Evolutionary conservation across 73 alveolate genomes (phyloP).

Genomic region (Paramecium primaurelia): DNA sequence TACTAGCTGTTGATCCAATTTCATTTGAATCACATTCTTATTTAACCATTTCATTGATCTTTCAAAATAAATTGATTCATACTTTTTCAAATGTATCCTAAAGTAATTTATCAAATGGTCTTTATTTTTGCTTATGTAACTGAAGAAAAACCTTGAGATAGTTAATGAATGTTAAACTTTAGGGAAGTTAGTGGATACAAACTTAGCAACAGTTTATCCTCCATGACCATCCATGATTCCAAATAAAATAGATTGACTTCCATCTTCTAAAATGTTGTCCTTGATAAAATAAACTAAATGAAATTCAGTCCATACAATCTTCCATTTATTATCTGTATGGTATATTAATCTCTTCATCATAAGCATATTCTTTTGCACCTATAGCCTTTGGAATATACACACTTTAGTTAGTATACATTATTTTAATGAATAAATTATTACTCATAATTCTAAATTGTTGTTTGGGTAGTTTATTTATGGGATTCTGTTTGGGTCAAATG

Average conservation of each 20-base stretch:
- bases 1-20: slow-evolving; percentile 78
- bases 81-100: slow-evolving; percentile 1
- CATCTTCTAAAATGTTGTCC: slow-evolving; percentile 60
- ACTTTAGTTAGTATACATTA: neutral
- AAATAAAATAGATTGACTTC: slow-evolving; percentile 54
- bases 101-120: neutral
- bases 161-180: slow-evolving; percentile 18
- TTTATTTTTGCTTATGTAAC: neutral
- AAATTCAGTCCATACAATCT: slow-evolving; percentile 42
- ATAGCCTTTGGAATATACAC: slow-evolving; percentile 59
- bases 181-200: slow-evolving; percentile 50
- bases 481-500: slow-evolving; percentile 18
- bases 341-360: slow-evolving; percentile 54
- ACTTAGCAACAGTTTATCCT: slow-evolving; percentile 50
- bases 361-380: slow-evolving; percentile 64
- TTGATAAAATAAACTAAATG: slow-evolving; percentile 35
- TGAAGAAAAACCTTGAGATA: slow-evolving; percentile 16
- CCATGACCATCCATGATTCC: slow-evolving; percentile 64
- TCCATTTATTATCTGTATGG: slow-evolving; percentile 51
- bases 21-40: slow-evolving; percentile 55
- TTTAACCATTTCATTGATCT: neutral
- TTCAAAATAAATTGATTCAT: neutral
- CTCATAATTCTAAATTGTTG: neutral
- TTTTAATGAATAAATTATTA: neutral
- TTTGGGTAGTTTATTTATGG: neutral